These are phyloP conservation scores for Mycena filopes DNA, from an alignment of 768 basidiomycete genomes.

Conservation along the genomic window DNA sequence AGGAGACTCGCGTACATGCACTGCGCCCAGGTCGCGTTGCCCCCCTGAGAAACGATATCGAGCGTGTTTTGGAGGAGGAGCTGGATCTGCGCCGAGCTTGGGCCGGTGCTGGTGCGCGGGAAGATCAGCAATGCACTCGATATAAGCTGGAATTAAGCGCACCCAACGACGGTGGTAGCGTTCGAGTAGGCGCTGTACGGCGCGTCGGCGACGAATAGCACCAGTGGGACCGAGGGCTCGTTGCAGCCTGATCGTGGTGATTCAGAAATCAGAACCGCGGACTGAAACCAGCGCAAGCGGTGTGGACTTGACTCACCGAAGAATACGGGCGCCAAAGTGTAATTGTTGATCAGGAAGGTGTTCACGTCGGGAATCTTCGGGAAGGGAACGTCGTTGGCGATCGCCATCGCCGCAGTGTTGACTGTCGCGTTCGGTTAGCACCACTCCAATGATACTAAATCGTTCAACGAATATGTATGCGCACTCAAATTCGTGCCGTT, in stretches of 20 bases:
- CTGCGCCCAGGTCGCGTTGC: conserved; percentile 20
- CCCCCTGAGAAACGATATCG: conserved; percentile 17
- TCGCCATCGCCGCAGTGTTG: conserved; percentile 22
- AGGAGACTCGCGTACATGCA: conserved; percentile 25
- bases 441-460: not conserved
- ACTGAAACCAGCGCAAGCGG: no score
- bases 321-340: conserved; percentile 14
- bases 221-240: conserved; percentile 15
- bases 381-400: conserved; percentile 18
- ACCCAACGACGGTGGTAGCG: conserved; percentile 11
- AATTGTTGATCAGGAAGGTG: conserved; percentile 22
- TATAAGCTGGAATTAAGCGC: conserved; percentile 7
- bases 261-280: conserved; percentile 4
- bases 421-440: conserved; percentile 9
- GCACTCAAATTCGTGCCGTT: conserved; percentile 18
- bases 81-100: conserved; percentile 17
- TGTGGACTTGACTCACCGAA: conserved; percentile 1
- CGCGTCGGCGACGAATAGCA: conserved; percentile 18
- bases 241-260: conserved; percentile 20
- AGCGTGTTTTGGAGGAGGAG: conserved; percentile 22
- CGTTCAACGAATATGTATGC: not conserved
- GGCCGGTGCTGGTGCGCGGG: conserved; percentile 16
- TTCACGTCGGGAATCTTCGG: conserved; percentile 17
- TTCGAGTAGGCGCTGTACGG: conserved; percentile 21
- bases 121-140: not conserved